Evolutionary conservation across 148 eudicot genomes (phyloP).

Genomic region (Vaccinium darrowii): DNA sequence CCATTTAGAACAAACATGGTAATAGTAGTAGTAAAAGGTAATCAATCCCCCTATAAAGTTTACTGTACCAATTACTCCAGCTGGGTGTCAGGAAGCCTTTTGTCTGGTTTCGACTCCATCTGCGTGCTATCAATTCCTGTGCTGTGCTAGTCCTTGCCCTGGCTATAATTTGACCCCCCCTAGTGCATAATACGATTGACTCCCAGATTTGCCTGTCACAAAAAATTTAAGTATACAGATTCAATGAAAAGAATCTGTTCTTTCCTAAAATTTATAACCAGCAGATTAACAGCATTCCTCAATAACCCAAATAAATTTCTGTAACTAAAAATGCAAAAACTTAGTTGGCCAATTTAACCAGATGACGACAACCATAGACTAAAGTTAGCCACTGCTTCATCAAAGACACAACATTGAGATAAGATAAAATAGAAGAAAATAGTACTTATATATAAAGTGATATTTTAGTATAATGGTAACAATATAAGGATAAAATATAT

Average conservation of each 20-base stretch:
- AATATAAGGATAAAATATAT: no score
- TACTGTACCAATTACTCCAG: background rate
- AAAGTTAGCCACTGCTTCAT: background rate
- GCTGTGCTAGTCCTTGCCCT: background rate
- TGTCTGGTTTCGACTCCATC: background rate
- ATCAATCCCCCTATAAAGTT: background rate
- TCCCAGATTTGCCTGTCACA: background rate
- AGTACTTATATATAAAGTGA: no score
- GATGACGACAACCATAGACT: background rate
- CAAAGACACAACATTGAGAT: background rate
- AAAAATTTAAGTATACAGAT: background rate
- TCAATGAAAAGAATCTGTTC: background rate
- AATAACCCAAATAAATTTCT: background rate
- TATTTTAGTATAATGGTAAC: no score
- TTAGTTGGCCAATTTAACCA: background rate
- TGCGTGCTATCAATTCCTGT: background rate
- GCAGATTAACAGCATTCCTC: background rate
- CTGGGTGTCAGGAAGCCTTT: background rate
- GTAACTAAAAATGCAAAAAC: background rate
- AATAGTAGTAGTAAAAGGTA: background rate
- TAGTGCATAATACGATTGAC: background rate
- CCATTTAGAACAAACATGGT: background rate
- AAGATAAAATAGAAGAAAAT: no score
- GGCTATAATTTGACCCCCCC: background rate
- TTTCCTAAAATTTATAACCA: background rate